Conservation (phyloP, 2,329 filamentous ascomycete species). For the Talaromyces amestolkiae region DNA sequence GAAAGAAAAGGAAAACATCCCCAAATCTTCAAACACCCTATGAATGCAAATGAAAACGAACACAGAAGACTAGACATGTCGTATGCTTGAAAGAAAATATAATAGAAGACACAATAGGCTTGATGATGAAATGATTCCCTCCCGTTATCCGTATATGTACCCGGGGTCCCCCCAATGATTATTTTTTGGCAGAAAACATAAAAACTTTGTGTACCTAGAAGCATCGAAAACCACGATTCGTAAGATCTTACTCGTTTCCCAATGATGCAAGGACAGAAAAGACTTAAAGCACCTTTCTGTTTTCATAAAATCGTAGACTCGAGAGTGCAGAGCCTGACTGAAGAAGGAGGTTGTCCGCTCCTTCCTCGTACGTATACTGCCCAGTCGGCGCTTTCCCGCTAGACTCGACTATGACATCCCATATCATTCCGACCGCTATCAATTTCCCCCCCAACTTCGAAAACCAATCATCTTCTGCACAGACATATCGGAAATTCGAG, state of each 20-base stretch:
- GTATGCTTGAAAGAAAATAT: background rate
- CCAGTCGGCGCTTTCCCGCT: conserved; percentile 6
- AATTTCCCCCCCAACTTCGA: background rate
- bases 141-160: conserved; percentile 9
- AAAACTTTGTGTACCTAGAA: background rate
- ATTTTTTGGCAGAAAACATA: background rate
- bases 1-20: background rate
- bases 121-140: conserved; percentile 2
- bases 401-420: background rate
- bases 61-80: background rate
- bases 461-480: background rate
- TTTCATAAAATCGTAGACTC: conserved; percentile 1
- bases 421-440: background rate
- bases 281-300: background rate
- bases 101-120: background rate
- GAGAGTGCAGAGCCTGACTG: background rate
- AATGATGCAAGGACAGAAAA: conserved; percentile 12
- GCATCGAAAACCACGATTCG: background rate
- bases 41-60: background rate
- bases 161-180: background rate
- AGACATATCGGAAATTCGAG: too few species aligned
- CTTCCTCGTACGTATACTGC: background rate
- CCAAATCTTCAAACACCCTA: conserved; percentile 4
- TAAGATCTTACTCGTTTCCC: conserved; percentile 18
- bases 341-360: background rate